These are phyloP conservation scores for Cardiospermum halicacabum DNA, from an alignment of 345 rosid species.

Conservation along the genomic window DNA sequence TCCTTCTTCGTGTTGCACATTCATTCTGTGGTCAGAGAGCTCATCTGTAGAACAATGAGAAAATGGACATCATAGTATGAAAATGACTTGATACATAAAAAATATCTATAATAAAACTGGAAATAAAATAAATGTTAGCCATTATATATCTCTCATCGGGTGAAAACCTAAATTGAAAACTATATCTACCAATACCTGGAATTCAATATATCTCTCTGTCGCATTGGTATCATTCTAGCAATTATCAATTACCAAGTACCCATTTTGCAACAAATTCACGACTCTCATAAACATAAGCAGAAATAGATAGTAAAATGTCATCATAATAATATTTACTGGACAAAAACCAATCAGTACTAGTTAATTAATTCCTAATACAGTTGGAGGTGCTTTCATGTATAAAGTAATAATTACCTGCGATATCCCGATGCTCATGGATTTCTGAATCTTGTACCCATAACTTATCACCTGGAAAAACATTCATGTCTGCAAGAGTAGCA, in stretches of 20 bases:
- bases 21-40: conserved; percentile 60
- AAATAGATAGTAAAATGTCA: not conserved
- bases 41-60: conserved; percentile 54
- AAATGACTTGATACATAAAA: too few species aligned
- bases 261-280: not conserved
- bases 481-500: conserved; percentile 95
- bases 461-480: conserved; percentile 89
- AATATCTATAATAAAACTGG: not conserved
- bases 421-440: conserved; percentile 90
- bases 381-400: not conserved
- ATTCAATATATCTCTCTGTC: not conserved
- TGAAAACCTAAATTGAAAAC: too few species aligned
- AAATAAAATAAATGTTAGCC: too few species aligned
- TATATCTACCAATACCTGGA: not conserved
- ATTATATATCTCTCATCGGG: too few species aligned
- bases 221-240: not conserved
- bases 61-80: too few species aligned
- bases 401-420: conserved; percentile 63
- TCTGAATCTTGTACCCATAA: conserved; percentile 98
- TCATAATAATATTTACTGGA: not conserved
- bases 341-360: not conserved
- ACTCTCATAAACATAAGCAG: not conserved
- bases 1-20: conserved; percentile 55
- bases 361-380: conserved; percentile 5
- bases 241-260: not conserved